These are phyloP conservation scores for Colletotrichum sublineola DNA, from an alignment of 2,329 filamentous ascomycete species.

Conservation along the genomic window DNA sequence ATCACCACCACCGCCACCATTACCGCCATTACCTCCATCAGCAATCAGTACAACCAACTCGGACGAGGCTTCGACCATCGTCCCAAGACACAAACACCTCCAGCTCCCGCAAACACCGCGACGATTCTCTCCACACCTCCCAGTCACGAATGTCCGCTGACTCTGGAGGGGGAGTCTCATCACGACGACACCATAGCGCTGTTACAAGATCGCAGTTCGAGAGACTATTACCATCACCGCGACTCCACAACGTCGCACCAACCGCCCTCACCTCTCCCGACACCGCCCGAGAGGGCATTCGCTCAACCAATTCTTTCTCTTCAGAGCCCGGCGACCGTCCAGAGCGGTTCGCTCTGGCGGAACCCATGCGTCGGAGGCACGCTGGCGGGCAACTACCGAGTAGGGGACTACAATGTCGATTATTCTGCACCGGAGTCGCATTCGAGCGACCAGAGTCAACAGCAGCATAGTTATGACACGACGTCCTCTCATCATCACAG, in stretches of 20 bases:
- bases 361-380: conserved; percentile 79
- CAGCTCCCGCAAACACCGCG: conserved; percentile 33
- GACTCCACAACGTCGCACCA: conserved; percentile 45
- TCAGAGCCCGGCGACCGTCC: conserved; percentile 76
- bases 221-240: conserved; percentile 45
- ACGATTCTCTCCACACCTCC: conserved; percentile 41
- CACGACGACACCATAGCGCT: conserved; percentile 39
- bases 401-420: conserved; percentile 80
- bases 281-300: conserved; percentile 68
- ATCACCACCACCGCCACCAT: conserved; percentile 26
- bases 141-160: conserved; percentile 50
- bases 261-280: conserved; percentile 45
- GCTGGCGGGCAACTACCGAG: conserved; percentile 81
- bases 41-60: conserved; percentile 8
- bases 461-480: conserved; percentile 72
- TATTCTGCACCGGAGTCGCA: conserved; percentile 78
- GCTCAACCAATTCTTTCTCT: conserved; percentile 70
- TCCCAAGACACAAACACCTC: conserved; percentile 15
- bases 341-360: conserved; percentile 83
- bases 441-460: conserved; percentile 74
- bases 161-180: conserved; percentile 43
- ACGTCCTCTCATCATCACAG: conserved; percentile 56
- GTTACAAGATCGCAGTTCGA: conserved; percentile 36
- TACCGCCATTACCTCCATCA: conserved; percentile 9
- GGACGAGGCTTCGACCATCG: conserved; percentile 18